Conservation (phyloP, 257 asterid genomes). For the Thymus quinquecostatus region DNA sequence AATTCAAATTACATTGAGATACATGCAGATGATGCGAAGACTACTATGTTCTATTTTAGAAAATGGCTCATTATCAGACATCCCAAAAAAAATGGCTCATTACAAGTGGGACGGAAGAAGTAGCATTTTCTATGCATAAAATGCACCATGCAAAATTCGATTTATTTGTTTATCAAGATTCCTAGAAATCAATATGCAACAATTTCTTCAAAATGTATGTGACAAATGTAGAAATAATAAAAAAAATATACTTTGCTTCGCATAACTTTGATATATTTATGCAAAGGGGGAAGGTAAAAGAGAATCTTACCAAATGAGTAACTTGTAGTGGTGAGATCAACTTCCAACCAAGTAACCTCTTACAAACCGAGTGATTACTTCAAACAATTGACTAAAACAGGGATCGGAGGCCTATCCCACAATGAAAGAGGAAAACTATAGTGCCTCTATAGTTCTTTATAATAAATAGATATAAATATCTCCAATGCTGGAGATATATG, state of each 20-base stretch:
- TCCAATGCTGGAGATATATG: slow-evolving; percentile 72
- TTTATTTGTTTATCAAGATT: background rate
- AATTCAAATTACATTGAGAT: too few species aligned
- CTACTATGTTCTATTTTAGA: too few species aligned
- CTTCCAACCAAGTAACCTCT: slow-evolving; percentile 23
- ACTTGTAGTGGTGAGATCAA: slow-evolving; percentile 18
- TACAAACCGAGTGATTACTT: slow-evolving; percentile 23
- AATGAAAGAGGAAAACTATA: background rate
- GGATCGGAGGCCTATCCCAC: slow-evolving; percentile 23
- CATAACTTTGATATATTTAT: background rate
- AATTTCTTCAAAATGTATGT: too few species aligned
- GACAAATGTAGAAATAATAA: background rate
- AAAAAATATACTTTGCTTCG: background rate
- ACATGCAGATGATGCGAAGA: too few species aligned
- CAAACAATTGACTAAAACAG: slow-evolving; percentile 12
- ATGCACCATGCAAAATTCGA: background rate
- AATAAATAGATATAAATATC: slow-evolving; percentile 38
- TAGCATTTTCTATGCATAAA: background rate
- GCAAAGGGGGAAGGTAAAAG: slow-evolving; percentile 17
- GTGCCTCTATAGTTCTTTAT: background rate
- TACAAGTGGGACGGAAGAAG: background rate
- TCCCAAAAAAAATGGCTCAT: too few species aligned
- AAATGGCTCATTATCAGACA: too few species aligned
- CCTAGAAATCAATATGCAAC: background rate
- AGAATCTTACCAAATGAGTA: slow-evolving; percentile 39